Conservation (phyloP, 768 basidiomycete genomes). For the Boletus pseudo-olivaceus region DNA sequence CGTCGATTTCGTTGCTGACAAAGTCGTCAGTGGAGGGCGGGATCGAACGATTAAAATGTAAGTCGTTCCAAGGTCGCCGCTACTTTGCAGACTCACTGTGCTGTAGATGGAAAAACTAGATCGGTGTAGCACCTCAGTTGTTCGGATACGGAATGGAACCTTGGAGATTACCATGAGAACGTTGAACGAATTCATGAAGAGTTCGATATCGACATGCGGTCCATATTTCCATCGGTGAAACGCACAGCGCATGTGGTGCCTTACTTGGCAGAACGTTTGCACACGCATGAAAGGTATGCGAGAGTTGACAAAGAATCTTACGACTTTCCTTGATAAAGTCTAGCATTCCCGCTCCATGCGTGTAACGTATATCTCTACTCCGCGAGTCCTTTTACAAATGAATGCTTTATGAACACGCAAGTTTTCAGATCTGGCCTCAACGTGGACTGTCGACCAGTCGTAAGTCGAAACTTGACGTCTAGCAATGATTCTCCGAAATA, state of each 20-base stretch:
- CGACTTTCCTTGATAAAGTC: neutral
- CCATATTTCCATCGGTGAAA: neutral
- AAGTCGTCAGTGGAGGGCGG: slow-evolving; percentile 95
- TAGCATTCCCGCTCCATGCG: neutral
- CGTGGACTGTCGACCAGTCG: no score
- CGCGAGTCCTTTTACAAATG: neutral
- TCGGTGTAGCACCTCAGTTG: neutral
- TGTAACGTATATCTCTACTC: neutral
- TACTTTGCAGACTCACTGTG: neutral
- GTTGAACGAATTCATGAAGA: neutral
- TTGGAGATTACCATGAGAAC: neutral
- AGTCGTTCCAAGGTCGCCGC: slow-evolving; percentile 25
- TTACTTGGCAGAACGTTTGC: neutral
- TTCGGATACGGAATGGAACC: neutral
- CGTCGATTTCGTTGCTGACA: slow-evolving; percentile 98
- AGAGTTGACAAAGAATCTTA: neutral
- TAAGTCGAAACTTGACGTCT: no score
- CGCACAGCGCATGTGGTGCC: neutral
- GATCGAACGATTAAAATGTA: slow-evolving; percentile 94
- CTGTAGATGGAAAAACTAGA: slow-evolving; percentile 32
- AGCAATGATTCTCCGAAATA: no score
- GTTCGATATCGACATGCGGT: neutral
- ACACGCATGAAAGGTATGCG: neutral
- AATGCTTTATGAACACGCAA: no score
- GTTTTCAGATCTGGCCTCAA: neutral